Evolutionary conservation across 192 early-diverging fungal genomes (phyloP), one percentile per base, ranked within the genome.

Genomic region (Podila clonocystis): DNA sequence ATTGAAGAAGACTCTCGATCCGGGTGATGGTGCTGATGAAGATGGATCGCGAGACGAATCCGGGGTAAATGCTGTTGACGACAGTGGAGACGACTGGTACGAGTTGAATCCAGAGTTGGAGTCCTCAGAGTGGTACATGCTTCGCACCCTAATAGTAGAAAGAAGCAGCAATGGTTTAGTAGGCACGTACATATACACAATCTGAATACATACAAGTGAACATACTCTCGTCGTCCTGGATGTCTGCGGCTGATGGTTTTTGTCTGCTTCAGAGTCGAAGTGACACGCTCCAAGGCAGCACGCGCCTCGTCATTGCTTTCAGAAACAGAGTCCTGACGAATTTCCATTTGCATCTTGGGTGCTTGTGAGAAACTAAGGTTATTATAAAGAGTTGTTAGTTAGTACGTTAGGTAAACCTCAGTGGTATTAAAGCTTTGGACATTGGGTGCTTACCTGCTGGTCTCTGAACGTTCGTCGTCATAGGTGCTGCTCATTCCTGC

Each of bases 401-500:
- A n/a, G 36, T 20, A 65, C 19, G 3, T 4, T 58, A 50, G 20
- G 50, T 7, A 66, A 22, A 36, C 2, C 8, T 52, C 41, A 49
- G 55, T 19, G 3, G 22, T 15, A 29, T 22, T 11, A 11, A 0
- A 19, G 1, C 5, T 17, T 34, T 11, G 12, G 5, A 7, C 62
- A 63, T 6, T 28, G 17, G 15, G 13, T 11, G 33, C 57, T 29
- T 78, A 83, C 83, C 79, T 84, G 58, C 64, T 75, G 13, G 72
- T 77, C 24, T 86, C 85, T 36, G 75, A 75, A 13, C 64, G 70
- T 17, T 85, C 68, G 31, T 87, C 85, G 15, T 82, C 82, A 67
- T 82, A 85, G 24, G 45, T 61, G 22, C 74, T 77, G 41, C 82
- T 74, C 12, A 62, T 30, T 20, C 69, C 41, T 3, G 71, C 66